Evolutionary conservation across 2,329 filamentous ascomycete genomes (phyloP).

Genomic region (Ophiocordyceps polyrhachis-furcata): DNA sequence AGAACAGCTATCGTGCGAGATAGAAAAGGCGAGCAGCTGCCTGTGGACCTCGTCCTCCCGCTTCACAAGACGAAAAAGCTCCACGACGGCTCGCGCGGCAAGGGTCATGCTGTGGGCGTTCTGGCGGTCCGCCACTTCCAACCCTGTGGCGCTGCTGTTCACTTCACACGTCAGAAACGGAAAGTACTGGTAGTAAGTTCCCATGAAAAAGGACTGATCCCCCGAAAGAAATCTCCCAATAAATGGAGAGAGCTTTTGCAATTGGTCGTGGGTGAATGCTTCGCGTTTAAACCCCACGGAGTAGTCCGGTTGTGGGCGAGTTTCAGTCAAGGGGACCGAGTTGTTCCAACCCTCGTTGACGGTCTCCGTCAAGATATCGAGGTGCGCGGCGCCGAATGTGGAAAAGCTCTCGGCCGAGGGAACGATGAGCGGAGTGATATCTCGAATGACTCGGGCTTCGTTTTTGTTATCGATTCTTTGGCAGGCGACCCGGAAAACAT

Average conservation of each 20-base stretch:
- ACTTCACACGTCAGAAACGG: conserved; percentile 30
- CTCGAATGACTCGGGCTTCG: conserved; percentile 15
- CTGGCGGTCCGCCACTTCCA: conserved; percentile 19
- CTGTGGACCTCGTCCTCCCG: conserved; percentile 18
- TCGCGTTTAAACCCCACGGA: conserved; percentile 20
- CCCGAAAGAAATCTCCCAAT: conserved; percentile 13
- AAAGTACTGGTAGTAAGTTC: conserved; percentile 27
- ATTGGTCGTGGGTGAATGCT: conserved; percentile 23
- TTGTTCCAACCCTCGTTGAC: conserved; percentile 23
- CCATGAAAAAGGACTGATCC: conserved; percentile 23
- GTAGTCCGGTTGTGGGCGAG: conserved; percentile 24
- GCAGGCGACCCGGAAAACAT: conserved; percentile 17
- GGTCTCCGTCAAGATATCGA: conserved; percentile 18
- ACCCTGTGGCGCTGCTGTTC: conserved; percentile 19
- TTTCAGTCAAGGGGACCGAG: conserved; percentile 15
- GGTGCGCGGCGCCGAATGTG: conserved; percentile 8
- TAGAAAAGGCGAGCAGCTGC: conserved; percentile 24
- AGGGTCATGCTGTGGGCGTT: conserved; percentile 22
- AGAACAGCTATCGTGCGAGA: conserved; percentile 12
- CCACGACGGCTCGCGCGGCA: conserved; percentile 17
- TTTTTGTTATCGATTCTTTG: conserved; percentile 14
- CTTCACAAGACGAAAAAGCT: conserved; percentile 18
- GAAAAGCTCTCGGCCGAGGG: conserved; percentile 19
- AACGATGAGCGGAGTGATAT: conserved; percentile 18
- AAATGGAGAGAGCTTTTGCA: conserved; percentile 19